phyloP scores from a whole-genome alignment of 495 filamentous ascomycete genomes.

The Aspergillus heteromorphus region DNA sequence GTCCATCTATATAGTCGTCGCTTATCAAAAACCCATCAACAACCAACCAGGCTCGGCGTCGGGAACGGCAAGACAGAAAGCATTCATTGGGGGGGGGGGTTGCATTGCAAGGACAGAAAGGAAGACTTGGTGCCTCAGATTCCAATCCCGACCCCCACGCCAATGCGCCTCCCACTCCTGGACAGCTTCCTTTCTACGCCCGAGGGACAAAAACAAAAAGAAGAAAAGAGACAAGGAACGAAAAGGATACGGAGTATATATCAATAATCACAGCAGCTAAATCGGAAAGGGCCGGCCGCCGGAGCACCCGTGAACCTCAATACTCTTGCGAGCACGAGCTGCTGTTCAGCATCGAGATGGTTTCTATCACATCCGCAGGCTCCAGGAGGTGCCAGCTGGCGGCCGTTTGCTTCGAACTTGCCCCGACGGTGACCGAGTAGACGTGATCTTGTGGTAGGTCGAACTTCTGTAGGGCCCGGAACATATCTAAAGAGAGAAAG shows the following conservation, averaged over 20 bases:
- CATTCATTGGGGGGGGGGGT: background rate
- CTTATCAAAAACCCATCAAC: too few species aligned
- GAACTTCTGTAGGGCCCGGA: slow-evolving; percentile 58
- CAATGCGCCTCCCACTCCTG: background rate
- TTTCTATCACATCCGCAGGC: slow-evolving; percentile 77
- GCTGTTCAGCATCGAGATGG: slow-evolving; percentile 63
- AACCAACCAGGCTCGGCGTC: too few species aligned
- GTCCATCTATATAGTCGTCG: too few species aligned
- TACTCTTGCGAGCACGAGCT: slow-evolving; percentile 28
- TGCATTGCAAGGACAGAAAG: background rate
- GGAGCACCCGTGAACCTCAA: slow-evolving; percentile 9
- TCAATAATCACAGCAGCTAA: background rate
- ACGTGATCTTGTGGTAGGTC: slow-evolving; percentile 56
- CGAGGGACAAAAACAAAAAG: background rate
- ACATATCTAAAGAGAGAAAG: slow-evolving; percentile 43
- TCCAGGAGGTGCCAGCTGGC: slow-evolving; percentile 85
- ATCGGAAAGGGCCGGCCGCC: background rate
- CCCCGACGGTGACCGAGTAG: slow-evolving; percentile 84
- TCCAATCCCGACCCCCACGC: background rate
- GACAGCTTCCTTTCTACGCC: background rate
- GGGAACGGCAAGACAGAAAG: background rate
- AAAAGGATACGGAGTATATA: background rate
- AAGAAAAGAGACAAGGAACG: too few species aligned
- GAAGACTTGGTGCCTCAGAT: background rate
- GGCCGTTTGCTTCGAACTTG: slow-evolving; percentile 77